These are phyloP conservation scores for Schizonepeta tenuifolia DNA, from an alignment of 257 asterid genomes.

Conservation along the genomic window DNA sequence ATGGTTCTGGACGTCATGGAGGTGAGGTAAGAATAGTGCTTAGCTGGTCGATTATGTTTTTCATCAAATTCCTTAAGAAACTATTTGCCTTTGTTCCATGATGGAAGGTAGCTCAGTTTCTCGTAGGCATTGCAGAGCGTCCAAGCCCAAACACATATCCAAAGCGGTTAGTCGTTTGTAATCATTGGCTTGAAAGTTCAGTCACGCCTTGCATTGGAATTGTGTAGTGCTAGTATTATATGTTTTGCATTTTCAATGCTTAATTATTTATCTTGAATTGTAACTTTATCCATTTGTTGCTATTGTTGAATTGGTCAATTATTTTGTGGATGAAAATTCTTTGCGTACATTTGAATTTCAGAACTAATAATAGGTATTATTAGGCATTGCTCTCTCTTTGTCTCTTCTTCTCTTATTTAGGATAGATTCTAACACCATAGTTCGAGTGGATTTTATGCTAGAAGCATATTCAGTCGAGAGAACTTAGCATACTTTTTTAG, in stretches of 20 bases:
- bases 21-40: slow-evolving; percentile 74
- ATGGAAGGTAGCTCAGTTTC: slow-evolving; percentile 87
- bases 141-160: slow-evolving; percentile 76
- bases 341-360: background rate
- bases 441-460: background rate
- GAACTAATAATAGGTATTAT: slow-evolving; percentile 2
- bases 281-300: background rate
- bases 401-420: background rate
- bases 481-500: background rate
- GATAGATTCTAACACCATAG: background rate
- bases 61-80: slow-evolving; percentile 22
- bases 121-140: slow-evolving; percentile 90
- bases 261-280: slow-evolving; percentile 17
- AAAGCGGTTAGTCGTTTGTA: slow-evolving; percentile 58
- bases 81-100: slow-evolving; percentile 21
- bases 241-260: slow-evolving; percentile 16
- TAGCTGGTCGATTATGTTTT: slow-evolving; percentile 31
- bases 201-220: slow-evolving; percentile 13
- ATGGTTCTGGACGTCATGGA: slow-evolving; percentile 98
- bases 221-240: slow-evolving; percentile 5
- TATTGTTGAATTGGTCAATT: background rate
- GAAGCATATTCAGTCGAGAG: background rate
- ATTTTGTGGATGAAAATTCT: background rate
- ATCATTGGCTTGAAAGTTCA: slow-evolving; percentile 23
- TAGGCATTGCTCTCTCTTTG: slow-evolving; percentile 16